Base-by-base conservation (phyloP, 345 rosid genomes). In the Eucalyptus sp. region DNA sequence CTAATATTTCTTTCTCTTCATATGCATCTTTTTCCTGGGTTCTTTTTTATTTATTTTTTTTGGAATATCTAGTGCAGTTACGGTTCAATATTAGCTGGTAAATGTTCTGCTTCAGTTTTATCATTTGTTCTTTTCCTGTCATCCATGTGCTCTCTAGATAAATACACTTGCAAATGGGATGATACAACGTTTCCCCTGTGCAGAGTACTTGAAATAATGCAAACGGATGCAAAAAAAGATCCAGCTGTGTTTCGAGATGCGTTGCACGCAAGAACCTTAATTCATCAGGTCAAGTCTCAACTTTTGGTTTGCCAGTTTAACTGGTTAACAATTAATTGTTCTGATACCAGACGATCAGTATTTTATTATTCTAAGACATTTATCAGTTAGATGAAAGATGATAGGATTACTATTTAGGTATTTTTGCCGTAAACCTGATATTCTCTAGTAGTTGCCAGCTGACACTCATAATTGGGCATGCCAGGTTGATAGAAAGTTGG, bases 401-500 rank as follows among this genome's bases (percentile, higher is more conserved):
- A 76, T 76, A 76, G 46, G 29, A 41, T 44, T 20, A 27, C 83
- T 76, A 37, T 41, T 76, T 25, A 76, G 46, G 83, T 37, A 37
- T 20, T 18, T 37, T 33, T 86, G 68, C 62, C 68, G 33, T 60
- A 52, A 31, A 52, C 27, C 46, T 86, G 46, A 86, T 31, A 50
- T 22, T 33, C 44, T 86, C 43, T 86, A 50, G 64, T 83, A 12
- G 83, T 76, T 76, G 83, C 27, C 29, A 20, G 48, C 83, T 88
- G 91, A 88, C 85, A 87, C 89, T 90, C 90, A 76, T 76, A 76
- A 41, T 11, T 41, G 84, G 71, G 86, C 89, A 76, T 83, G 91
- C 48, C 90, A 98, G 99, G 99, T 98, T 90, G 99, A 98, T 91
- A 94, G 99, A 90, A 98, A 98, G 92, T 93, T 98, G 92, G 99